Evolutionary conservation across 306 rosid genomes (phyloP), one percentile per base, ranked within the genome.

Genomic region (Dalbergia oliveri): DNA sequence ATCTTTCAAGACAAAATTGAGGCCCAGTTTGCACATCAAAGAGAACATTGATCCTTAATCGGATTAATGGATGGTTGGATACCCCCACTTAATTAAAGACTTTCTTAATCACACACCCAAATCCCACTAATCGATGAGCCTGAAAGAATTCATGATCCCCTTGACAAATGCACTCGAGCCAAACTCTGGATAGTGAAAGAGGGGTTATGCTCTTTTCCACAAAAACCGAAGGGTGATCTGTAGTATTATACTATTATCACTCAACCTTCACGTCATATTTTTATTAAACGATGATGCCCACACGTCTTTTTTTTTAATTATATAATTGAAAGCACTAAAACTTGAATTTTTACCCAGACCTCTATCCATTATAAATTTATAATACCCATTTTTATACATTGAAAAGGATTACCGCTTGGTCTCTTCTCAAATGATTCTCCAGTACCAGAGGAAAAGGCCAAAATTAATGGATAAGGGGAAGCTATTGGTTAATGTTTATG

Each of bases 51-150:
- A 14, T 45, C 50, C 18, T 34, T 34, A 15, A 37, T 23, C 11
- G 51, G 57, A 59, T 65, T 53, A 77, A 50, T 73, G 76, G 65
- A 70, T 23, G 43, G 41, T 37, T 37, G 7, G 41, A 37, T 37
- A 37, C 41, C 44, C 81, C 81, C 82, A 66, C 78, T 60, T 75
- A 23, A 49, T 75, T 53, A 57, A 69, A 64, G 15, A 57, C 59
- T 8, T 31, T 43, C 31, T 82, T 16, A 67, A 47, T 56, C 13
- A 50, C 45, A 71, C 80, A 77, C 39, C 61, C 80, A 58, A 75
- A 73, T 31, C 81, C 84, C 84, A 60, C 66, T 75, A 53, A 34
- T 67, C 21, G 18, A 65, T 49, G 37, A 53, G 79, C 37, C 67
- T 37, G 41, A 37, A 37, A 37, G 23, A 80, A 63, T 61, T 63